Evolutionary conservation across 768 basidiomycete species (phyloP), one percentile per base, ranked within the genome.

Genomic region (Coprinopsis marcescibilis): DNA sequence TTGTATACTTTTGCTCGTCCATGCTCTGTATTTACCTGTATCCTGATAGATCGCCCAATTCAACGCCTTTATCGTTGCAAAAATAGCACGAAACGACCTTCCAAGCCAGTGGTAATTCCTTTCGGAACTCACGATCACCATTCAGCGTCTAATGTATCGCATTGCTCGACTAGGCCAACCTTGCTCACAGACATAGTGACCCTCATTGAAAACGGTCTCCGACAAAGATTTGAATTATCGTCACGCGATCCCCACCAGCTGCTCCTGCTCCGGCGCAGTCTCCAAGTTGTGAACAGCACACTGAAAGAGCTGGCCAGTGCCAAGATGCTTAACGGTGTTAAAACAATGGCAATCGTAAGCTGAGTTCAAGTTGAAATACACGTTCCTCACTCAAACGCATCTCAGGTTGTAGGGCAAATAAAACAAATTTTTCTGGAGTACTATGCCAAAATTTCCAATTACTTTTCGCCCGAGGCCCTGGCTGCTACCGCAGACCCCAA

Each of bases 21-120:
- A 37, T 15, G n/a, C 46, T 32, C 36, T 50, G 53, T 21, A 46
- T 30, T 12, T 24, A 27, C 35, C 33, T 43, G 17, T 42, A n/a
- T 21, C 24, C 42, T 40, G 59, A 48, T 43, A 91, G 91, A 84
- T 94, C 49, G 79, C 86, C 14, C 75, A 84, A 46, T 88, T 80
- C 57, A 89, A 92, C 51, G 76, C 86, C 51, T 57, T 85, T 24
- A 80, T 88, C 20, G 72, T 89, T 7, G 72, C 80, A 11, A 93
- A 83, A 59, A 77, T 93, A 43, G 84, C 89, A 5, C 78, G 92
- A 25, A 60, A 74, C 17, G 92, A 95, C 56, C 91, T 78, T 60
- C 87, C 89, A 7, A 64, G 57, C 25, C 72, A 72, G 30, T 94
- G 91, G 91, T 85, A 59, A 49, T 41, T 20, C 43, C 17, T 27